Conservation (phyloP, 2,329 filamentous ascomycete species). For the Pleoardoris graminearum region DNA sequence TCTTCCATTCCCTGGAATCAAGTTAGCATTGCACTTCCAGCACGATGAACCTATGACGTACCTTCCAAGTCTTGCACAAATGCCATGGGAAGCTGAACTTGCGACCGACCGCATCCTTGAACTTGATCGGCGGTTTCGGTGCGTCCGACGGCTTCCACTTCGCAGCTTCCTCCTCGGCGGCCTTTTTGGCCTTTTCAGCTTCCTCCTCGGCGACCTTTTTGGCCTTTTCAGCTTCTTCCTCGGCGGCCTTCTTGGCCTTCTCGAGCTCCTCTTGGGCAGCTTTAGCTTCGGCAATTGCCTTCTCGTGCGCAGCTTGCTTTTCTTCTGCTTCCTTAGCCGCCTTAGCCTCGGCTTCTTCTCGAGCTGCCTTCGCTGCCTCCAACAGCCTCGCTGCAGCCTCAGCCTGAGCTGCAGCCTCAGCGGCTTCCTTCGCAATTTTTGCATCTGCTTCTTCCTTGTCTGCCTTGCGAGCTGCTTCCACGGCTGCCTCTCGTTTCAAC, state of each 20-base stretch:
- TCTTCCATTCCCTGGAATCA: conserved; percentile 61
- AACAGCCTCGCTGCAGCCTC: conserved; percentile 28
- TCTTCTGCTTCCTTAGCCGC: conserved; percentile 35
- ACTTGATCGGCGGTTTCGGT: conserved; percentile 39
- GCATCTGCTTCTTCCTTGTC: conserved; percentile 55
- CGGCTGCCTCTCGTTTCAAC: conserved; percentile 26
- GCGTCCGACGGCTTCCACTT: conserved; percentile 50
- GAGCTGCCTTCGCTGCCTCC: conserved; percentile 31
- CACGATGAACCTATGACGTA: conserved; percentile 75
- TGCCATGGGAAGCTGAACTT: conserved; percentile 23
- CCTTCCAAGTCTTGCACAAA: conserved; percentile 22
- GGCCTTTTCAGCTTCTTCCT: too few species aligned
- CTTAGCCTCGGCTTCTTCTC: conserved; percentile 33
- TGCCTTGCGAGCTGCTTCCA: conserved; percentile 36
- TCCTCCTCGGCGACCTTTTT: conserved; percentile 50
- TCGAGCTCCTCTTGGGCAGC: conserved; percentile 51
- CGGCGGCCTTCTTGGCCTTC: conserved; percentile 53
- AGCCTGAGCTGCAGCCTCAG: conserved; percentile 49
- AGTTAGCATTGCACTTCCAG: conserved; percentile 39
- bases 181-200: conserved; percentile 53
- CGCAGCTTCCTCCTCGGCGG: conserved; percentile 49
- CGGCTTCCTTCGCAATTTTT: conserved; percentile 56
- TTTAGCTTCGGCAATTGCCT: conserved; percentile 51
- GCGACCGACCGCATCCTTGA: conserved; percentile 24
- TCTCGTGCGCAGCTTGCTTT: conserved; percentile 54